phyloP scores from a whole-genome alignment of 768 basidiomycete species.

The Dentipellis fragilis region DNA sequence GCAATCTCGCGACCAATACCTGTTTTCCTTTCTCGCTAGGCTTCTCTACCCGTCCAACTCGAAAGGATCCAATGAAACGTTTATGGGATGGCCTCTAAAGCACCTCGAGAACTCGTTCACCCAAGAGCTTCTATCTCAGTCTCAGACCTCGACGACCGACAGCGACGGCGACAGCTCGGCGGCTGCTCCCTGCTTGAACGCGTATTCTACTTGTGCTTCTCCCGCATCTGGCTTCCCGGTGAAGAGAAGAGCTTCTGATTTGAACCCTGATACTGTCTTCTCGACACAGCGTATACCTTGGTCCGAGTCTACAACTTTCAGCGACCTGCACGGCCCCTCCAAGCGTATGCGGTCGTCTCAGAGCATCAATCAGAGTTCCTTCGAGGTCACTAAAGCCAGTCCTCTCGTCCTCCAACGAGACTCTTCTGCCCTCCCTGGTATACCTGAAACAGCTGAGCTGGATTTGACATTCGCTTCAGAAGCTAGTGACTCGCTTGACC shows the following conservation, averaged over 20 bases:
- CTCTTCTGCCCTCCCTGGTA: not conserved
- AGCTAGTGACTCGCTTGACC: not conserved
- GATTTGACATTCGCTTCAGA: not conserved
- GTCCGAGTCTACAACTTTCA: slow-evolving; percentile 19
- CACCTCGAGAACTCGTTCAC: not conserved
- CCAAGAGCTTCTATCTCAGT: not conserved
- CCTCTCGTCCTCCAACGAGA: slow-evolving; percentile 6
- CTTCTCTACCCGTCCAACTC: slow-evolving; percentile 4
- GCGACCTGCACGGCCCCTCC: slow-evolving; percentile 31
- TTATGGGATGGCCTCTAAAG: slow-evolving; percentile 1
- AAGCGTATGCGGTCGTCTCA: slow-evolving; percentile 35
- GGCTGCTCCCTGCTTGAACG: not conserved
- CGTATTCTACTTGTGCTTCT: not conserved
- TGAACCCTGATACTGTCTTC: not conserved
- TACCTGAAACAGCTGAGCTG: not conserved
- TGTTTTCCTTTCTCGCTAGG: slow-evolving; percentile 8
- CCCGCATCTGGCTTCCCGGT: not conserved
- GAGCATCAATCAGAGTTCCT: slow-evolving; percentile 26
- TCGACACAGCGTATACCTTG: slow-evolving; percentile 11
- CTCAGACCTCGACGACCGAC: not conserved
- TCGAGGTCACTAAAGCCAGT: slow-evolving; percentile 19
- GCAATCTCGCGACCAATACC: slow-evolving; percentile 8
- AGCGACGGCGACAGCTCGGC: not conserved
- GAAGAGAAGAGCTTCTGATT: not conserved
- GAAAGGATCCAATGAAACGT: not conserved